These are phyloP conservation scores for Coprinellus micaceus DNA, from an alignment of 768 basidiomycete genomes.

Conservation along the genomic window DNA sequence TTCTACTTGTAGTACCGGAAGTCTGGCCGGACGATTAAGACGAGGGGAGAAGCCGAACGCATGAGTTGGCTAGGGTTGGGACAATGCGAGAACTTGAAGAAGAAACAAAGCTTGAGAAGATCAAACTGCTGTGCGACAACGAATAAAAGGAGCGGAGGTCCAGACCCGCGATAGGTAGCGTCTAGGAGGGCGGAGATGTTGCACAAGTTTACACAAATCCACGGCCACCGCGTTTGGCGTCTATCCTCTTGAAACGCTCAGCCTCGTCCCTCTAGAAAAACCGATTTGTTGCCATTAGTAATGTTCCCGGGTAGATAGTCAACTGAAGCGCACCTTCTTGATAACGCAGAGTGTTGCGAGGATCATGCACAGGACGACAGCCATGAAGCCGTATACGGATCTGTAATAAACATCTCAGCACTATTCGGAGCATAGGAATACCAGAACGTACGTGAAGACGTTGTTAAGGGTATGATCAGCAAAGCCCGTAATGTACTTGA, in stretches of 20 bases:
- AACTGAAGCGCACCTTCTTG: conserved; percentile 52
- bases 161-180: neutral
- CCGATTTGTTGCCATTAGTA: conserved; percentile 55
- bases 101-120: too few relatives aligned
- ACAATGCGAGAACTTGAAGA: too few relatives aligned
- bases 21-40: too few relatives aligned
- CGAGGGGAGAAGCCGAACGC: too few relatives aligned
- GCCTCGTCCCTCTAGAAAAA: conserved; percentile 33
- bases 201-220: conserved; percentile 64
- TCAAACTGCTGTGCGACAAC: too few relatives aligned
- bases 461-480: conserved; percentile 75
- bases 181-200: neutral
- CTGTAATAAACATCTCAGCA: conserved; percentile 24
- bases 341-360: conserved; percentile 84
- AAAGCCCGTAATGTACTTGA: conserved; percentile 60
- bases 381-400: conserved; percentile 79
- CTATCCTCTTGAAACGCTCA: conserved; percentile 85
- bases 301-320: conserved; percentile 3
- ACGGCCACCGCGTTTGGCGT: conserved; percentile 80
- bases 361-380: conserved; percentile 69
- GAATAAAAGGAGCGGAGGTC: neutral
- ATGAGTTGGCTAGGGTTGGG: too few relatives aligned
- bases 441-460: conserved; percentile 71
- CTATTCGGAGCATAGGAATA: neutral
- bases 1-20: too few relatives aligned